Evolutionary conservation across 768 basidiomycete species (phyloP), one percentile per base, ranked within the genome.

Genomic region (Rhodotorula babjevae): DNA sequence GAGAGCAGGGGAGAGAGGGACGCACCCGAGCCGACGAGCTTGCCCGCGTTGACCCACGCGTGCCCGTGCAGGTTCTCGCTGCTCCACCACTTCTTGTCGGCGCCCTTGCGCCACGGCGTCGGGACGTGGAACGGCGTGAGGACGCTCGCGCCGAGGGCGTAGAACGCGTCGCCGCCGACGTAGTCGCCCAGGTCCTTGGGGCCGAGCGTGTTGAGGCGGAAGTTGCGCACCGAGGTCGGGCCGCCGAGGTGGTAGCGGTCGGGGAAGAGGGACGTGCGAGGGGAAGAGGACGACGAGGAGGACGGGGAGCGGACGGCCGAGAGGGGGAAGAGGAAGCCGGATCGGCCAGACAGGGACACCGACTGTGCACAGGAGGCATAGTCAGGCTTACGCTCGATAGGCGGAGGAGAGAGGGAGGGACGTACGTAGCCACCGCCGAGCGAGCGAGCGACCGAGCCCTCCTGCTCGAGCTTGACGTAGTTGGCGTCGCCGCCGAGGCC

Each of bases 171-270:
- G 11, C 92, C 93, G 7, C 93, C 93, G 14, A 92, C 73, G 0
- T 89, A 90, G 78, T 94, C 93, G n/a, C 82, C 70, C 19, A 65
- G 40, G 33, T 93, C 91, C 31, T 84, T 85, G 0, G 90, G 88
- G 10, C 93, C 93, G 82, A 96, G 83, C 8, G 87, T 84, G 78
- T 90, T 91, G 12, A 84, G 83, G 57, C 85, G 85, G 82, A 95
- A 94, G 63, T 87, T 86, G 11, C 96, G 84, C 0, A 98, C 84
- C 65, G 87, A 91, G 14, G 89, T 86, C 0, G 96, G 93, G 0
- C 96, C 96, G 36, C 96, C 96, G 0, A 97, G 85, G 75, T 95
- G 93, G 80, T 93, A 93, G 11, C 93, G 87, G 81, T 99, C 96
- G 2, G 87, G 85, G 77, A 91, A 89, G 33, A 87, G 84, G 70